phyloP scores from a whole-genome alignment of 139 green algal genomes.

The Zygnema cylindricum region DNA sequence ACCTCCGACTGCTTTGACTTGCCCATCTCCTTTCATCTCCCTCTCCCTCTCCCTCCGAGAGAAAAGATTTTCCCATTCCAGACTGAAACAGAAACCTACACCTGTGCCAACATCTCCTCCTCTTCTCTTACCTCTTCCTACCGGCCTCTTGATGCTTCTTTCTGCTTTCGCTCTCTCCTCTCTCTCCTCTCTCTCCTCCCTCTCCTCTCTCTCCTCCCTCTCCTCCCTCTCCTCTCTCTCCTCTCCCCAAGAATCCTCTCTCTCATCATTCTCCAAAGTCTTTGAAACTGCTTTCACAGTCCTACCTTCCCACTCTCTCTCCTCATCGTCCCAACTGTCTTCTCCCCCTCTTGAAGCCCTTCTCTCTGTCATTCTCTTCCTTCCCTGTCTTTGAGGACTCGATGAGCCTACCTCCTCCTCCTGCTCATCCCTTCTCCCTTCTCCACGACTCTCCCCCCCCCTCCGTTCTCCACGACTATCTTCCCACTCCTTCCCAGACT shows the following conservation, averaged over 20 bases:
- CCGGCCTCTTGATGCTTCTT: background rate
- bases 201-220: background rate
- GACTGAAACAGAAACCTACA: no score
- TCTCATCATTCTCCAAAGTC: no score
- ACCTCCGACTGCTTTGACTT: background rate
- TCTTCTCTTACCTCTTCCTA: background rate
- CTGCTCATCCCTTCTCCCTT: background rate
- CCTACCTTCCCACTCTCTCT: background rate
- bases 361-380: background rate
- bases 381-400: background rate
- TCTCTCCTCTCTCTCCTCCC: background rate
- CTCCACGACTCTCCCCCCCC: background rate
- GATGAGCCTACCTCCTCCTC: background rate
- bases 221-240: background rate
- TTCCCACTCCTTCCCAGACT: background rate
- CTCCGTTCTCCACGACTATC: background rate
- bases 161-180: background rate
- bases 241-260: background rate
- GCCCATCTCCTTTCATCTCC: constrained; percentile 5
- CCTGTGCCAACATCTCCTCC: no score
- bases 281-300: no score
- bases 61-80: no score
- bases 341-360: background rate
- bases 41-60: background rate
- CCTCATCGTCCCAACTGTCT: background rate